phyloP scores from a whole-genome alignment of 257 asterid genomes.

The Fraxinus cuspidata region DNA sequence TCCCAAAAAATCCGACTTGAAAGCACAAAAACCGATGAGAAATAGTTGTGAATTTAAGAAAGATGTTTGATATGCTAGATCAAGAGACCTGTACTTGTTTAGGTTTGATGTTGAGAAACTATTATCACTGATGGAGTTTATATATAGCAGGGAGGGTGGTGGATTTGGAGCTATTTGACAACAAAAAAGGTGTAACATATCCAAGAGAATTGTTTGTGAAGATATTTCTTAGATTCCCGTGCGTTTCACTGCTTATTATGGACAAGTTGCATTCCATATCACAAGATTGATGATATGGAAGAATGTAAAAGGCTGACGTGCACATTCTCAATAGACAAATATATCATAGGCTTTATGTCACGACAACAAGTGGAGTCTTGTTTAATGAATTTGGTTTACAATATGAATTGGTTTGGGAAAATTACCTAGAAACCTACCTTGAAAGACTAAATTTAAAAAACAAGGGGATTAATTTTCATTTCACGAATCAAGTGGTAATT shows the following conservation, averaged over 20 bases:
- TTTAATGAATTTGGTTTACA: no score
- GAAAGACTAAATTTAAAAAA: no score
- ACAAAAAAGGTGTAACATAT: not conserved
- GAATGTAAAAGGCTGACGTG: not conserved
- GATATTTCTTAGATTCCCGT: conserved; percentile 32
- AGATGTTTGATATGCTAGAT: not conserved
- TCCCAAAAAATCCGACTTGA: no score
- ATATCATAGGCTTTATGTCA: no score
- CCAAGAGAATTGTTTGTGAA: conserved; percentile 5
- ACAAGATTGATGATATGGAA: conserved; percentile 6
- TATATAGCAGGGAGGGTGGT: not conserved
- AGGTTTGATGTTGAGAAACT: not conserved
- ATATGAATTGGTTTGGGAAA: no score
- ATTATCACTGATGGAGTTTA: not conserved
- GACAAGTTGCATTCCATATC: conserved; percentile 28
- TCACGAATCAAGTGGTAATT: no score
- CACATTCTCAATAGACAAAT: no score
- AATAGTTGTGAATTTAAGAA: not conserved
- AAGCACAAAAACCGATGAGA: not conserved
- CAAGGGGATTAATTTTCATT: no score
- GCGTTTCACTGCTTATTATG: conserved; percentile 21
- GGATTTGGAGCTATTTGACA: not conserved
- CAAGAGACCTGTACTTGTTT: not conserved
- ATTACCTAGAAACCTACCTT: no score
- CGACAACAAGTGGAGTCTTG: no score